Base-by-base conservation (phyloP, 2,329 filamentous ascomycete species). In the Davidsoniella neocaledoniae region DNA sequence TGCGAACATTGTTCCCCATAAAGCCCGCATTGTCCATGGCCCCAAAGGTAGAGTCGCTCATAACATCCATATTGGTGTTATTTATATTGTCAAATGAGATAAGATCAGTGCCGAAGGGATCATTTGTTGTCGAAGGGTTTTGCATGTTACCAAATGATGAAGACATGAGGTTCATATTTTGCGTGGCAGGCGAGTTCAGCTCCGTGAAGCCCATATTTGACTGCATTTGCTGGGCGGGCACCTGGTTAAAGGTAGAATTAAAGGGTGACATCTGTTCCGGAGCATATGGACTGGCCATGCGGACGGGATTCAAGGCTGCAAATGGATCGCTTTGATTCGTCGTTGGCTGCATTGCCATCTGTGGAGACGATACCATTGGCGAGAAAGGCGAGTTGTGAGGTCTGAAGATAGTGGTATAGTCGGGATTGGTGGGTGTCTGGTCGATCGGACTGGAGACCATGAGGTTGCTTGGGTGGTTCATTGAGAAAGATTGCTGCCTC, bases 371-470 rank as follows among this genome's bases (percentile, higher is more conserved):
- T 3, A 52, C n/a, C 8, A 48, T 38, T 17, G 50, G 50, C 16
- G 50, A 48, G 36, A 52, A 52, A 3, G 50, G 40, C 10, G 10
- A 9, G 19, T 43, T 48, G n/a, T n/a, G 14, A 17, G 46, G 14
- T 37, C 37, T 39, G 16, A 48, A 25, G 29, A 52, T 48, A 4
- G 33, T 33, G 4, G 40, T 39, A 19, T 48, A 52, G n/a, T 44
- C 45, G 7, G 25, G 6, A 14, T 36, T 25, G 3, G 45, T 52
- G 17, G 26, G 21, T 8, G 50, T 23, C 9, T 36, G 44, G 41
- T 48, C 36, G 16, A 52, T 33, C 5, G 50, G 40, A 40, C 50
- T 52, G 14, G 49, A 19, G 17, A 47, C 44, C 43, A 51, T 51
- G 26, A 43, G 40, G 16, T 41, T 42, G n/a, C 42, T 26, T 33